These are phyloP conservation scores for Agaricus bisporus DNA, from an alignment of 768 basidiomycete genomes.

Conservation along the genomic window DNA sequence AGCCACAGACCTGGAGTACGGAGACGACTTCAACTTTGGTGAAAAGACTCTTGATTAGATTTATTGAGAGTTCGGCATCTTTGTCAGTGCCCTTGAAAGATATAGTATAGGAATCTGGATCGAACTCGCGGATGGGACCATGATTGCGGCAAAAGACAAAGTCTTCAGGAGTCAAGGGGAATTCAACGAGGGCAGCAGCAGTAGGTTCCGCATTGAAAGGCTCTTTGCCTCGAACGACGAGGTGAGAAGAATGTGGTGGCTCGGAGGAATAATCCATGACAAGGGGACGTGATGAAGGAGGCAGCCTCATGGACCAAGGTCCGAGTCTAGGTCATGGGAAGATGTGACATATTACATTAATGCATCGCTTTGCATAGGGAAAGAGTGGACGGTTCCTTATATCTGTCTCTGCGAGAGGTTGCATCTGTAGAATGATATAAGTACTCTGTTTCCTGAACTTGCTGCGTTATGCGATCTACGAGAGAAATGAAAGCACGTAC, in stretches of 20 bases:
- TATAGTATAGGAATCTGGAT: conserved; percentile 37
- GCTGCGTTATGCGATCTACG: too few relatives aligned
- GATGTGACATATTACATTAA: background rate
- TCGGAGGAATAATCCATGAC: conserved; percentile 42
- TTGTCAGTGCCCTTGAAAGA: conserved; percentile 30
- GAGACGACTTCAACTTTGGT: conserved; percentile 39
- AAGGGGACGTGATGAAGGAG: conserved; percentile 8
- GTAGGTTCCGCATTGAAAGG: conserved; percentile 72
- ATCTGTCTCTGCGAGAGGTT: too few relatives aligned
- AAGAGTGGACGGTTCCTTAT: too few relatives aligned
- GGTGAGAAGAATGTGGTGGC: conserved; percentile 41
- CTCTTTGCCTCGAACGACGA: conserved; percentile 36
- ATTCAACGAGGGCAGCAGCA: conserved; percentile 48
- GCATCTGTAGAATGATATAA: too few relatives aligned
- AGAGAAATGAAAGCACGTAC: too few relatives aligned
- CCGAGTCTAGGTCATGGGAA: background rate
- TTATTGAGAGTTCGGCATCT: conserved; percentile 28
- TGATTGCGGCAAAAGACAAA: conserved; percentile 73
- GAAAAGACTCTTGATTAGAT: conserved; percentile 34
- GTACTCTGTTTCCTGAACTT: too few relatives aligned
- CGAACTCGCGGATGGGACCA: conserved; percentile 48
- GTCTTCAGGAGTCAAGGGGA: conserved; percentile 53
- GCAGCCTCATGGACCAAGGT: background rate
- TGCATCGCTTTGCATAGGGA: too few relatives aligned
- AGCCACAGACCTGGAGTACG: conserved; percentile 43